phyloP scores from a whole-genome alignment of 2,329 filamentous ascomycete species.

The Coniochaeta sp. region DNA sequence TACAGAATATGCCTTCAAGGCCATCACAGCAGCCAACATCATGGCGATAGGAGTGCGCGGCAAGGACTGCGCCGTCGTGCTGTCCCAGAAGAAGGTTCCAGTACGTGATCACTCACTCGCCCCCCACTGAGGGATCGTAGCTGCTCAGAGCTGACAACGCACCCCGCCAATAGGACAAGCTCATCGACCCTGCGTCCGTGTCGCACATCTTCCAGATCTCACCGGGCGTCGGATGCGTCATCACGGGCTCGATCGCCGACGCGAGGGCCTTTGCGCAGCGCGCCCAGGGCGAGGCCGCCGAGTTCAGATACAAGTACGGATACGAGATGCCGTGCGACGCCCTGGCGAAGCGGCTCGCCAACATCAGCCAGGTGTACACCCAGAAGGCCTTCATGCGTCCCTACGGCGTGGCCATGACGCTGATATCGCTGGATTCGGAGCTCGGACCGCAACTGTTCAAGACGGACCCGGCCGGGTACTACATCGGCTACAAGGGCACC shows the following conservation, averaged over 20 bases:
- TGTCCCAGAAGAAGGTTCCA: constrained; percentile 99
- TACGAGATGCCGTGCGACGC: constrained; percentile 99
- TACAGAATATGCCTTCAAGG: constrained; percentile 99
- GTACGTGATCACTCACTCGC: constrained; percentile 46
- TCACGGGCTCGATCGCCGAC: constrained; percentile 98
- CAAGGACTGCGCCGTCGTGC: constrained; percentile 93
- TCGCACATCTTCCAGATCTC: constrained; percentile 97
- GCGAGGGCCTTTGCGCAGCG: constrained; percentile 88
- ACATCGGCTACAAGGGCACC: constrained; percentile 96
- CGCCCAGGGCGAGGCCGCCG: constrained; percentile 89
- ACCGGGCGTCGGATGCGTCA: constrained; percentile 92
- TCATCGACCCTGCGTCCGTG: constrained; percentile 95
- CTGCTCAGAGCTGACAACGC: constrained; percentile 22
- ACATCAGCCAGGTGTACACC: constrained; percentile 99
- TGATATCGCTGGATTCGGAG: constrained; percentile 91
- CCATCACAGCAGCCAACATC: constrained; percentile 98
- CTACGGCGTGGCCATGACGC: constrained; percentile 87
- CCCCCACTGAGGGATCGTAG: background rate
- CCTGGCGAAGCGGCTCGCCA: constrained; percentile 90
- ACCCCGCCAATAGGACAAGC: constrained; percentile 80
- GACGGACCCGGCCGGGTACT: constrained; percentile 96
- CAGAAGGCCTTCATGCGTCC: constrained; percentile 97
- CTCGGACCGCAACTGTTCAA: constrained; percentile 94
- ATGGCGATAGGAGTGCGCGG: constrained; percentile 93
- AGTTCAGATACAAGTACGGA: constrained; percentile 97